Evolutionary conservation across 1,284 basidiomycete species (phyloP).

Genomic region (Sanghuangporus weigelae): DNA sequence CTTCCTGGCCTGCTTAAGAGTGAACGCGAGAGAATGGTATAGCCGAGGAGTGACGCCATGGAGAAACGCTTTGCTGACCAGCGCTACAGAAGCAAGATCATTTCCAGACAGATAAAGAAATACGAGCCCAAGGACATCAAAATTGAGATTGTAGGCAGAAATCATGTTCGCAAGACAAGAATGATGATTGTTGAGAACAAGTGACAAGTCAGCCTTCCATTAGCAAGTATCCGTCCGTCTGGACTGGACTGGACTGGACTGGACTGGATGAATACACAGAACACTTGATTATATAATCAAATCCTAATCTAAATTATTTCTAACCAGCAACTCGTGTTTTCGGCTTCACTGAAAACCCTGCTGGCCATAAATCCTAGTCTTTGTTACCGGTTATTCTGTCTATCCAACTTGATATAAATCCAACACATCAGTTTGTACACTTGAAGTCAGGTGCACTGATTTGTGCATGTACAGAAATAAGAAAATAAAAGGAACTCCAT

Average conservation of each 20-base stretch:
- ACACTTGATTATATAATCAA: neutral
- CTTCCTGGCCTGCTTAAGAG: constrained; percentile 46
- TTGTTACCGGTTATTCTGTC: too few species aligned
- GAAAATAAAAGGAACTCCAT: too few species aligned
- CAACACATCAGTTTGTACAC: too few species aligned
- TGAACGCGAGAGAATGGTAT: constrained; percentile 53
- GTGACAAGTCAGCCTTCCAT: neutral
- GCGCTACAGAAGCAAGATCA: constrained; percentile 53
- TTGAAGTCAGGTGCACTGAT: too few species aligned
- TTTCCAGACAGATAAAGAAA: constrained; percentile 45
- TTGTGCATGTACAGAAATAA: too few species aligned
- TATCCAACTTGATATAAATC: too few species aligned
- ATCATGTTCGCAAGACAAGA: constrained; percentile 38
- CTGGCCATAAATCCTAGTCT: too few species aligned
- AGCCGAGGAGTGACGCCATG: constrained; percentile 54
- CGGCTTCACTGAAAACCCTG: too few species aligned
- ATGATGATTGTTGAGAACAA: neutral
- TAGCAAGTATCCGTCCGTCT: neutral
- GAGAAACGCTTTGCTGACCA: constrained; percentile 59
- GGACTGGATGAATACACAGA: neutral
- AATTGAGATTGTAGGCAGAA: constrained; percentile 59
- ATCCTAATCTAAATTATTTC: too few species aligned
- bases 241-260: neutral
- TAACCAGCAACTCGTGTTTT: too few species aligned
- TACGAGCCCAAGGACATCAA: constrained; percentile 64